Evolutionary conservation across 2,329 filamentous ascomycete genomes (phyloP).

Genomic region (Davidsoniella neocaledoniae): DNA sequence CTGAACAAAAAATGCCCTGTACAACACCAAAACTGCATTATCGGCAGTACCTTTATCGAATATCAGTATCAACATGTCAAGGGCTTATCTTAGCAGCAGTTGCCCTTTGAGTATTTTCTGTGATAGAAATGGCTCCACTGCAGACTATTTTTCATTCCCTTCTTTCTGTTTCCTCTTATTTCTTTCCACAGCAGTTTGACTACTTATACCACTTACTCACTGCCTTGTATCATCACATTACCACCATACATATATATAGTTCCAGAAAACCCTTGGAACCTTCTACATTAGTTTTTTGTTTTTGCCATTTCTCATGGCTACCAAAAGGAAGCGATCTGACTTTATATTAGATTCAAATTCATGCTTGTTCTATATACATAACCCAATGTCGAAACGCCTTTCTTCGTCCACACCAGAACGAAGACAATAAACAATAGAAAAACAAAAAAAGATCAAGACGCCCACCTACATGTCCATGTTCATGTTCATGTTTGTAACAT

Average conservation of each 20-base stretch:
- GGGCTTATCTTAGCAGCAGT: too few relatives aligned
- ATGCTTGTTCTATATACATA: slow-evolving; percentile 12
- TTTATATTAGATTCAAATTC: slow-evolving; percentile 4
- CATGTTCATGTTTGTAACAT: background rate
- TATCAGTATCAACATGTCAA: too few relatives aligned
- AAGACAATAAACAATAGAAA: background rate
- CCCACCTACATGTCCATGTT: slow-evolving; percentile 5
- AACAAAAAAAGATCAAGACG: slow-evolving; percentile 5
- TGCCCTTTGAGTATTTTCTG: too few relatives aligned
- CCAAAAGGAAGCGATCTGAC: background rate
- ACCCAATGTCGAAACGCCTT: slow-evolving; percentile 10
- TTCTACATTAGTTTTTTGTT: background rate
- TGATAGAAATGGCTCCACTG: too few relatives aligned
- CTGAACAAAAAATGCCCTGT: too few relatives aligned
- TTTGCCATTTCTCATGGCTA: background rate
- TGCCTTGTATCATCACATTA: background rate
- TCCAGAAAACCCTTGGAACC: background rate
- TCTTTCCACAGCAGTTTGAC: too few relatives aligned
- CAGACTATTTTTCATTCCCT: too few relatives aligned
- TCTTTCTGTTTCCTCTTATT: too few relatives aligned
- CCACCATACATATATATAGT: background rate
- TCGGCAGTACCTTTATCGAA: too few relatives aligned
- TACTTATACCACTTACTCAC: too few relatives aligned
- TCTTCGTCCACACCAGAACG: background rate
- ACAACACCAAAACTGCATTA: too few relatives aligned